A percentile compares a stretch with the other conserved stretches of the same genome.
phyloP scores from a whole-genome alignment of 2,329 filamentous ascomycete genomes.

The Bipolaris bicolor region DNA sequence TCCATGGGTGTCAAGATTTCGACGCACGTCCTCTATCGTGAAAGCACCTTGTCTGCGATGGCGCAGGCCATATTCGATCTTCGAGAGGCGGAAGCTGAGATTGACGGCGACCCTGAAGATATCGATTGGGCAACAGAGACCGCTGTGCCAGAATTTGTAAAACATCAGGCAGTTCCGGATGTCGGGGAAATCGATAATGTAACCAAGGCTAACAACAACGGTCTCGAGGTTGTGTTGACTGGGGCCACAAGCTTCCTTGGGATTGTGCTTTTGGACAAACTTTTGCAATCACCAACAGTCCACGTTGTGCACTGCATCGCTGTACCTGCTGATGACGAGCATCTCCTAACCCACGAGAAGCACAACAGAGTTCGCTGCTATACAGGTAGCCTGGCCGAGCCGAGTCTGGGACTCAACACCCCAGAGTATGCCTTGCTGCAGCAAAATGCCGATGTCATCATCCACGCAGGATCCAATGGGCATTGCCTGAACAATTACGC shows the following conservation, averaged over 20 bases:
- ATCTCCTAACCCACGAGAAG: too few relatives aligned
- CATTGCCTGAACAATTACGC: neutral
- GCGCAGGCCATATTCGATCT: conserved; percentile 22
- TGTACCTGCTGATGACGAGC: too few relatives aligned
- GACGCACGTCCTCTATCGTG: conserved; percentile 49
- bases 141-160: neutral
- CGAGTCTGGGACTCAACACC: neutral
- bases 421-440: neutral
- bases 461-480: neutral
- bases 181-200: too few relatives aligned
- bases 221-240: too few relatives aligned
- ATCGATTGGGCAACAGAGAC: conserved; percentile 54
- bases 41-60: conserved; percentile 51
- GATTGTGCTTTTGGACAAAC: neutral
- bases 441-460: neutral
- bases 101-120: neutral
- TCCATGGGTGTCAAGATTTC: conserved; percentile 40
- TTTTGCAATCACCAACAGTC: neutral
- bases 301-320: too few relatives aligned
- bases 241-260: too few relatives aligned
- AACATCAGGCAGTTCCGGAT: too few relatives aligned
- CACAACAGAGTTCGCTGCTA: neutral
- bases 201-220: too few relatives aligned
- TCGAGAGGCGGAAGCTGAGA: neutral
- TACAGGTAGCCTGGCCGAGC: neutral